phyloP scores from a whole-genome alignment of 2,329 filamentous ascomycete genomes.

The Elsinoe australis region DNA sequence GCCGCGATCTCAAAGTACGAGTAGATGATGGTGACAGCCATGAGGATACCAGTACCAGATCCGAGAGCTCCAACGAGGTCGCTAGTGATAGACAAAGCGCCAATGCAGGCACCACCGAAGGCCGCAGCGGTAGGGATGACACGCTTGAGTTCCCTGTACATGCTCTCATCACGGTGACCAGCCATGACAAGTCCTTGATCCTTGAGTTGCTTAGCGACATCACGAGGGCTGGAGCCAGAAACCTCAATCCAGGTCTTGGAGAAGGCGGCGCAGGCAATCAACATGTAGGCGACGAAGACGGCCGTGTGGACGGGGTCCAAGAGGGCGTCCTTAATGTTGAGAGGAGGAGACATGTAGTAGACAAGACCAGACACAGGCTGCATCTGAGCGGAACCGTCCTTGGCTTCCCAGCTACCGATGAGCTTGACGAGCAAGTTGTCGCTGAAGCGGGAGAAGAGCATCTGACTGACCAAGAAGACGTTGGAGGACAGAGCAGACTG shows the following conservation, averaged over 20 bases:
- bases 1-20: slow-evolving; percentile 99
- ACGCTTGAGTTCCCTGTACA: slow-evolving; percentile 99
- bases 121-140: slow-evolving; percentile 97
- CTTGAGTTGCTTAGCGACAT: slow-evolving; percentile 99
- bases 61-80: slow-evolving; percentile 94
- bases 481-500: slow-evolving; percentile 98
- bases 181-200: slow-evolving; percentile 99
- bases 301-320: slow-evolving; percentile 94
- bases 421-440: slow-evolving; percentile 98
- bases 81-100: slow-evolving; percentile 88
- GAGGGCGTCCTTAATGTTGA: slow-evolving; percentile 95
- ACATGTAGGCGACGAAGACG: slow-evolving; percentile 95
- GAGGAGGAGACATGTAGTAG: slow-evolving; percentile 93
- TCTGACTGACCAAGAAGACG: slow-evolving; percentile 97
- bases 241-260: slow-evolving; percentile 99
- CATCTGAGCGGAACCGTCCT: slow-evolving; percentile 91
- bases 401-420: slow-evolving; percentile 96
- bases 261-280: slow-evolving; percentile 94
- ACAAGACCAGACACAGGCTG: slow-evolving; percentile 87
- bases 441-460: slow-evolving; percentile 98
- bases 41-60: slow-evolving; percentile 92
- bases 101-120: slow-evolving; percentile 98
- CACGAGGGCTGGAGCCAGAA: slow-evolving; percentile 91
- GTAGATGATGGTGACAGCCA: slow-evolving; percentile 99
- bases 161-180: slow-evolving; percentile 97